phyloP scores from a whole-genome alignment of 805 yeast genomes.

The Myxozyma sirexii region DNA sequence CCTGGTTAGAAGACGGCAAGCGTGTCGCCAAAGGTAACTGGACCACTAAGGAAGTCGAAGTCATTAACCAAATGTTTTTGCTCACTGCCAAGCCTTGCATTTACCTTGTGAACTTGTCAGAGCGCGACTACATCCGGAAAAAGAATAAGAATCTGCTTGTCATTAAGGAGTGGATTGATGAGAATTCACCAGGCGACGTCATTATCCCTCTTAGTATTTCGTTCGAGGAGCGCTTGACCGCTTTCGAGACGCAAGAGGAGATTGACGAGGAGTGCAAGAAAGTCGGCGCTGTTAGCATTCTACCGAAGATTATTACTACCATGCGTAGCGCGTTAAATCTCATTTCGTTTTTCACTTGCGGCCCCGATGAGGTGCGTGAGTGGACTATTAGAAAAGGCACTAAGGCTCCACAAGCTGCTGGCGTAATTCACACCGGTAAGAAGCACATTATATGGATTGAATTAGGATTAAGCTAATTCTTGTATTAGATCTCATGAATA shows the following conservation, averaged over 20 bases:
- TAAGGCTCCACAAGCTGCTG: conserved; percentile 98
- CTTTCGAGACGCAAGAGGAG: conserved; percentile 82
- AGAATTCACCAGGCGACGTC: conserved; percentile 82
- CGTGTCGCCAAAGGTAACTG: conserved; percentile 86
- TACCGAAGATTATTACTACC: conserved; percentile 80
- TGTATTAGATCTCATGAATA: conserved; percentile 74
- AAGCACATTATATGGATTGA: too few relatives aligned
- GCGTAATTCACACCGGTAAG: conserved; percentile 80
- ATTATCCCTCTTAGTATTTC: conserved; percentile 93
- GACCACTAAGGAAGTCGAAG: conserved; percentile 89
- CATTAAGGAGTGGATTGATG: conserved; percentile 89
- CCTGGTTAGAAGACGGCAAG: conserved; percentile 76
- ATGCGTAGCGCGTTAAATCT: conserved; percentile 87
- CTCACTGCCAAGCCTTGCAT: conserved; percentile 96
- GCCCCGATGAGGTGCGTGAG: conserved; percentile 95
- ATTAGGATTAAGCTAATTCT: neutral
- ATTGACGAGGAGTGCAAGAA: conserved; percentile 73
- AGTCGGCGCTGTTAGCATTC: conserved; percentile 72
- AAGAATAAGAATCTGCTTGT: conserved; percentile 81
- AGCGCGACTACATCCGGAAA: conserved; percentile 83
- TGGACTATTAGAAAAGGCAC: conserved; percentile 95
- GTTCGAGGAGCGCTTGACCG: conserved; percentile 88
- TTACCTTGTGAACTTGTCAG: conserved; percentile 86
- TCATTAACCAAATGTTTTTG: conserved; percentile 80
- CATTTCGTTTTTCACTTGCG: conserved; percentile 94